Base-by-base conservation (phyloP, 2,329 filamentous ascomycete species). In the Conoideocrella luteorostrata region DNA sequence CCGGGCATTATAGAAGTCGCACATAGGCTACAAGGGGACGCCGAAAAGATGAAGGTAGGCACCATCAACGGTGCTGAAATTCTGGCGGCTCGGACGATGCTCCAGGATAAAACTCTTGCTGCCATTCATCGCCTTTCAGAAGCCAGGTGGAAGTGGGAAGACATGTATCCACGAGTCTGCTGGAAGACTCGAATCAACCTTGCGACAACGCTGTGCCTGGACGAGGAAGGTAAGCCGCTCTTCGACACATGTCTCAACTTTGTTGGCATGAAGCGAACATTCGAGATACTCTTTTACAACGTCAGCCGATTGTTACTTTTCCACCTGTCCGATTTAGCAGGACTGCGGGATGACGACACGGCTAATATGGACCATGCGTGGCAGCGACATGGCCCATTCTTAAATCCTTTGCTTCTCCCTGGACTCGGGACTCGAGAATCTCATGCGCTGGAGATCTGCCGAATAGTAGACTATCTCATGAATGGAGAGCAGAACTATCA, bases 381-480 rank as follows among this genome's bases (percentile, higher is more conserved):
- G 33, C 32, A 37, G 15, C 39, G 44, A 10, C 44, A 42, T 10
- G 44, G 39, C 18, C 44, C 39, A n/a, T 46, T 46, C 6, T 28
- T 42, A 26, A 46, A 46, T 11, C 44, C 44, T 7, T 15, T 46
- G 28, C 21, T 46, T 7, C 38, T 46, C 2, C 44, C 44, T 4
- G 44, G 44, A 11, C 20, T 38, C 13, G 44, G 44, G 13, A 42
- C 18, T 6, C 22, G 38, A 10, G 39, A 41, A 11, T 32, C 38
- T 5, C 38, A 46, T 21, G 44, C 34, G 10, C 22, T 46, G 39
- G 44, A 46, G 32, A 46, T 46, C 13, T 46, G 44, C 20, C 44
- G 44, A 17, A 46, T 46, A 15, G 44, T 46, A 26, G 39, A 46
- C 21, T 46, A 46, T 24, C 38, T 46, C 7, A 41, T 46, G 29